These are phyloP conservation scores for Phoenix roebelenii DNA, from an alignment of 176 grass and related monocot genomes.

Conservation along the genomic window DNA sequence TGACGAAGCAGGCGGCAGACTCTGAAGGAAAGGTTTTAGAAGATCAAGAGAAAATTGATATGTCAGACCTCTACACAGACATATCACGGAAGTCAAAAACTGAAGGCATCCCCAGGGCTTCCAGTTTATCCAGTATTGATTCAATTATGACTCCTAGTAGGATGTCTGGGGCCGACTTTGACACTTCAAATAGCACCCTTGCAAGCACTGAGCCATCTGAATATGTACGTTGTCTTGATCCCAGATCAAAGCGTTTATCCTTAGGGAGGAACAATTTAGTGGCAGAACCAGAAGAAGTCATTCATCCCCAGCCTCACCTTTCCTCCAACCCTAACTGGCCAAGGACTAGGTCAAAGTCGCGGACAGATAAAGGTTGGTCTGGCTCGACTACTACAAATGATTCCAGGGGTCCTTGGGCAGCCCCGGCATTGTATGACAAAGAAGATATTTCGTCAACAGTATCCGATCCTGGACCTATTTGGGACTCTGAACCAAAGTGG, in stretches of 20 bases:
- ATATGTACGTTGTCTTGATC: conserved; percentile 70
- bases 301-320: conserved; percentile 71
- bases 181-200: conserved; percentile 47
- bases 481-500: conserved; percentile 84
- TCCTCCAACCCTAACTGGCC: conserved; percentile 61
- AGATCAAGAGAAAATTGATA: conserved; percentile 19
- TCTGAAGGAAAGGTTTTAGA: conserved; percentile 38
- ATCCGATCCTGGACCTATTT: conserved; percentile 91
- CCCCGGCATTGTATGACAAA: conserved; percentile 70
- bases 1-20: conserved; percentile 28
- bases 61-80: conserved; percentile 62
- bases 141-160: conserved; percentile 82
- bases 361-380: conserved; percentile 48
- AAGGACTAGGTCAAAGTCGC: conserved; percentile 78
- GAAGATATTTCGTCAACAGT: conserved; percentile 93
- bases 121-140: conserved; percentile 96
- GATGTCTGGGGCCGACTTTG: conserved; percentile 48
- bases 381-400: conserved; percentile 39
- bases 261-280: conserved; percentile 82
- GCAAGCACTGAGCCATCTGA: conserved; percentile 81
- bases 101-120: conserved; percentile 76
- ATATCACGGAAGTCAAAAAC: conserved; percentile 47
- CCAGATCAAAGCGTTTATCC: conserved; percentile 73
- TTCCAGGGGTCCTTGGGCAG: conserved; percentile 54
- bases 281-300: conserved; percentile 92